These are phyloP conservation scores for Oryza longistaminata DNA, from an alignment of 176 grass and related monocot genomes.

Conservation along the genomic window DNA sequence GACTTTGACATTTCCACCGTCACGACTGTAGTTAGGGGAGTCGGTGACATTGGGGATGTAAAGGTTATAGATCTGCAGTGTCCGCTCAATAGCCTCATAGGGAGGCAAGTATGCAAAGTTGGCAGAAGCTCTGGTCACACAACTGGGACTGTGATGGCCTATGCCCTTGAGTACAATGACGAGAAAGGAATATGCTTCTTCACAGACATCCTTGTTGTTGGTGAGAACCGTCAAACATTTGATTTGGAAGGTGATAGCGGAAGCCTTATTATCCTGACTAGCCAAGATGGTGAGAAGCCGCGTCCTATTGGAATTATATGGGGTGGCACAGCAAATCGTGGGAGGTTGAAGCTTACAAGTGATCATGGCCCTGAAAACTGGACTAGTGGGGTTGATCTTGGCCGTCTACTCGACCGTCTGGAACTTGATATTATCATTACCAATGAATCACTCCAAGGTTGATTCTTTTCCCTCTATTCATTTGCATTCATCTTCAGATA, in stretches of 20 bases:
- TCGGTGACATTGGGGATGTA: conserved; percentile 78
- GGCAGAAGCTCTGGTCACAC: conserved; percentile 95
- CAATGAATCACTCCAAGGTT: conserved; percentile 74
- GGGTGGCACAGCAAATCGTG: conserved; percentile 90
- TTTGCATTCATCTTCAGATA: neutral
- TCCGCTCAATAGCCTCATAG: conserved; percentile 78
- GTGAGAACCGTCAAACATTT: conserved; percentile 91
- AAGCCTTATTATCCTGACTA: conserved; percentile 81
- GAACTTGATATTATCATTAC: conserved; percentile 91
- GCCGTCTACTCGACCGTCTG: conserved; percentile 83
- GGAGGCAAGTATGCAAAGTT: conserved; percentile 80
- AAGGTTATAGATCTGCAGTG: conserved; percentile 89
- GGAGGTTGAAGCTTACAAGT: conserved; percentile 83
- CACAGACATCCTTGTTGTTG: conserved; percentile 93
- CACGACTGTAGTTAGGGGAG: conserved; percentile 74
- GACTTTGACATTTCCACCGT: conserved; percentile 82
- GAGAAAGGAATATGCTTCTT: conserved; percentile 98
- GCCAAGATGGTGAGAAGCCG: conserved; percentile 68
- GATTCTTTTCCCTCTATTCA: neutral
- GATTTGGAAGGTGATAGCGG: conserved; percentile 97
- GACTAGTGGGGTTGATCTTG: conserved; percentile 92
- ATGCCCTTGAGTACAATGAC: conserved; percentile 94
- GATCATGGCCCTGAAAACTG: conserved; percentile 92
- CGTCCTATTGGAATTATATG: conserved; percentile 94
- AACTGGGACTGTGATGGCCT: conserved; percentile 86